phyloP scores from a whole-genome alignment of 2,329 filamentous ascomycete species.

The Fusarium oligoseptatum region DNA sequence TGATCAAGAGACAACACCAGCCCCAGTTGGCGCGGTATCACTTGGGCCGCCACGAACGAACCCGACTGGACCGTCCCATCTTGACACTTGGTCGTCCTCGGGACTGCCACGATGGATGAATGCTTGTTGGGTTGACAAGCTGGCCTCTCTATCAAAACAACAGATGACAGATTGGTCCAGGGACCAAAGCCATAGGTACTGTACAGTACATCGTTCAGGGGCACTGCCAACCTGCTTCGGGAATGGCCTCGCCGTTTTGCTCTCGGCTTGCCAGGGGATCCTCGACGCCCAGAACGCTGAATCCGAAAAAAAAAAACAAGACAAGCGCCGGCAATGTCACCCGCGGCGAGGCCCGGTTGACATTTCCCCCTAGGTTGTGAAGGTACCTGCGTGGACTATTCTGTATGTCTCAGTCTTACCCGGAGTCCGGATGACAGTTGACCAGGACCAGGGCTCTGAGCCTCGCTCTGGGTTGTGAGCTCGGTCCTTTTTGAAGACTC shows the following conservation, averaged over 20 bases:
- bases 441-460: slow-evolving; percentile 13
- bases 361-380: background rate
- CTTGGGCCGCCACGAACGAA: background rate
- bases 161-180: slow-evolving; percentile 1
- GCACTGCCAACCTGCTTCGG: slow-evolving; percentile 2
- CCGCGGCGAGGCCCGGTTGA: background rate
- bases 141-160: background rate
- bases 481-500: slow-evolving; percentile 11
- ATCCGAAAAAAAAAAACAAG: background rate
- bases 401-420: slow-evolving; percentile 35
- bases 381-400: slow-evolving; percentile 31
- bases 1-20: background rate
- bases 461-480: background rate
- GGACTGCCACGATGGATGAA: background rate
- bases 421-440: slow-evolving; percentile 26
- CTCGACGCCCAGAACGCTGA: background rate
- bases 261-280: slow-evolving; percentile 1
- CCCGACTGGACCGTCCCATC: background rate
- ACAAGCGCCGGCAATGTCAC: slow-evolving; percentile 15
- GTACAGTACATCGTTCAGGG: background rate
- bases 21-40: background rate
- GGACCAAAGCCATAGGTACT: background rate
- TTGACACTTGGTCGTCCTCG: background rate
- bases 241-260: slow-evolving; percentile 7
- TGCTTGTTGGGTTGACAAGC: background rate